These are phyloP conservation scores for Colletotrichum gloeosporioides DNA, from an alignment of 2,329 filamentous ascomycete genomes.

Conservation along the genomic window DNA sequence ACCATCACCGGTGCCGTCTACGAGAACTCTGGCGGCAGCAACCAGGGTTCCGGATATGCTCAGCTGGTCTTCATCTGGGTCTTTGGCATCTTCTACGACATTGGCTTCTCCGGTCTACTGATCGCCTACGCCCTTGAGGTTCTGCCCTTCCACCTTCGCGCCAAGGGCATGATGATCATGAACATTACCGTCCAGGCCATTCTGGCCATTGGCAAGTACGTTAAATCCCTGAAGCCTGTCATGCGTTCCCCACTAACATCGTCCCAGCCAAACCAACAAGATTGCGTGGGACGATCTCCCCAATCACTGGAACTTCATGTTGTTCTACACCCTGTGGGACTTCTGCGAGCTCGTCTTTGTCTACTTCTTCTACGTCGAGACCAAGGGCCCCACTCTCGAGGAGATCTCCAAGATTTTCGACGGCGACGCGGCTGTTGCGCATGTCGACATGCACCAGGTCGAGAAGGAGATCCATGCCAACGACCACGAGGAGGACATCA, in stretches of 20 bases:
- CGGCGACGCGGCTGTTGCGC: slow-evolving; percentile 62
- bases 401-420: slow-evolving; percentile 76
- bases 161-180: slow-evolving; percentile 68
- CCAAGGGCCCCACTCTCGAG: slow-evolving; percentile 73
- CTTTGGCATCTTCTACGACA: slow-evolving; percentile 64
- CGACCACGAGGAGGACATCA: slow-evolving; percentile 40
- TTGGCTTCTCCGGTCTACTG: slow-evolving; percentile 63
- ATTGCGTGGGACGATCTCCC: slow-evolving; percentile 66
- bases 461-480: slow-evolving; percentile 55
- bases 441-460: slow-evolving; percentile 59
- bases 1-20: slow-evolving; percentile 58
- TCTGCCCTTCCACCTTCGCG: slow-evolving; percentile 62
- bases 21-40: slow-evolving; percentile 49
- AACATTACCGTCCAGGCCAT: slow-evolving; percentile 68
- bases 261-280: slow-evolving; percentile 63
- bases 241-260: background rate
- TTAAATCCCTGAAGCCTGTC: slow-evolving; percentile 23
- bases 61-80: slow-evolving; percentile 66
- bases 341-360: slow-evolving; percentile 65
- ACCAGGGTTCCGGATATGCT: slow-evolving; percentile 52
- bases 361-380: slow-evolving; percentile 73
- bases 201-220: slow-evolving; percentile 65
- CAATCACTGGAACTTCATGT: slow-evolving; percentile 68
- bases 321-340: slow-evolving; percentile 71
- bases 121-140: slow-evolving; percentile 65